Evolutionary conservation across 2,329 filamentous ascomycete species (phyloP), one percentile per base, ranked within the genome.

Genomic region (Aspergillus aculeatus): DNA sequence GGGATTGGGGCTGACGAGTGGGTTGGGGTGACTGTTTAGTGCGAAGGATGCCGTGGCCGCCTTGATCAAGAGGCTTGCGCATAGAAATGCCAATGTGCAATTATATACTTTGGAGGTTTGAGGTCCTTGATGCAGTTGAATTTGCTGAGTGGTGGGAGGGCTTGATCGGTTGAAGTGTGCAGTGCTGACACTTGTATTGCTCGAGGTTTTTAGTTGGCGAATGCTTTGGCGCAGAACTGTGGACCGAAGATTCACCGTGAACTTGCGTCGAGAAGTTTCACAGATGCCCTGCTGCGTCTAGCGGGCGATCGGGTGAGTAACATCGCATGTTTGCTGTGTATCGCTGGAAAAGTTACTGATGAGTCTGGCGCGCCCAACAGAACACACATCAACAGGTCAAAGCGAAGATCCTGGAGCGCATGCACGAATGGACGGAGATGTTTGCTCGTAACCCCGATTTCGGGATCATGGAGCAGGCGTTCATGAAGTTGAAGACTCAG

Each of bases 341-440:
- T 26, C 21, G 23, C 7, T 12, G 44, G 14, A 9, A 26, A 29
- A 10, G 9, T 29, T 44, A 26, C 19, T 19, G 50, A 14, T 47
- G 32, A 35, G 32, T 16, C 5, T 35, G 32, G 32, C 32, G 32
- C 32, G 9, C 10, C 6, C 38, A 11, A 48, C 62, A 86, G 78
- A 99, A 96, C 75, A 97, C 94, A 55, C 95, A 98, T 76, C 89
- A 90, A 73, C 92, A 96, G 76, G 95, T 99, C 73, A 98, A 98
- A 79, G 87, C 91, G 65, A 98, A 97, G 84, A 96, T 99, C 66
- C 79, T 98, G 60, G 94, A 98, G 81, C 88, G 93, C 67, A 98
- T 98, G 92, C 89, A 90, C 75, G 91, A 94, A 65, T 99, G 95
- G 95, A 88, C 90, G 59, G 91, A 95, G 70, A 96, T 97, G 91